Evolutionary conservation across 179 eudicot genomes (phyloP).

Genomic region (Beta macrorhiza): DNA sequence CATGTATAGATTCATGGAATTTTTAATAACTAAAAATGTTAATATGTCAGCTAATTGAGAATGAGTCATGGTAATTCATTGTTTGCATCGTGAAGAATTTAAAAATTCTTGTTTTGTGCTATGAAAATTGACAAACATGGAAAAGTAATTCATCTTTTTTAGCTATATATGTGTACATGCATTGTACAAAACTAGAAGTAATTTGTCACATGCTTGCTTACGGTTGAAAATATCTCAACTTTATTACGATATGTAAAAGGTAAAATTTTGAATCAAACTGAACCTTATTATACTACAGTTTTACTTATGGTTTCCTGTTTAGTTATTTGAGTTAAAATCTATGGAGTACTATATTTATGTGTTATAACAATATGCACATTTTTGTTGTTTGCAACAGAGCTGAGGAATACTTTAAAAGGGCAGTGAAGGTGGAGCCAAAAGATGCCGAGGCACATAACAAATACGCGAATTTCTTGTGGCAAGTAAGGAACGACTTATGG

Average conservation of each 20-base stretch:
- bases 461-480: constrained; percentile 86
- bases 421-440: constrained; percentile 61
- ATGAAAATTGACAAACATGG: neutral
- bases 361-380: neutral
- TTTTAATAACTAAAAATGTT: neutral
- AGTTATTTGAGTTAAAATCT: neutral
- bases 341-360: neutral
- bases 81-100: neutral
- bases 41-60: neutral
- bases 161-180: constrained; percentile 5
- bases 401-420: constrained; percentile 81
- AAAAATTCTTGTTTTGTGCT: constrained; percentile 1
- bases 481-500: constrained; percentile 75
- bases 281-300: neutral
- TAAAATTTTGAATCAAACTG: neutral
- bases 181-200: constrained; percentile 14
- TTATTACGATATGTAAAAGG: neutral
- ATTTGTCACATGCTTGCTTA: constrained; percentile 2
- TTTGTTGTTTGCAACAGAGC: constrained; percentile 55
- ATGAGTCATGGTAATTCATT: neutral
- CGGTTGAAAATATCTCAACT: neutral
- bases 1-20: neutral
- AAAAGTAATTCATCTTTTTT: neutral
- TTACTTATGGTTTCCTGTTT: neutral
- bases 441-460: constrained; percentile 85